Evolutionary conservation across 495 filamentous ascomycete genomes (phyloP), one percentile per base, ranked within the genome.

Genomic region (Pyrenopolyporus hunteri): DNA sequence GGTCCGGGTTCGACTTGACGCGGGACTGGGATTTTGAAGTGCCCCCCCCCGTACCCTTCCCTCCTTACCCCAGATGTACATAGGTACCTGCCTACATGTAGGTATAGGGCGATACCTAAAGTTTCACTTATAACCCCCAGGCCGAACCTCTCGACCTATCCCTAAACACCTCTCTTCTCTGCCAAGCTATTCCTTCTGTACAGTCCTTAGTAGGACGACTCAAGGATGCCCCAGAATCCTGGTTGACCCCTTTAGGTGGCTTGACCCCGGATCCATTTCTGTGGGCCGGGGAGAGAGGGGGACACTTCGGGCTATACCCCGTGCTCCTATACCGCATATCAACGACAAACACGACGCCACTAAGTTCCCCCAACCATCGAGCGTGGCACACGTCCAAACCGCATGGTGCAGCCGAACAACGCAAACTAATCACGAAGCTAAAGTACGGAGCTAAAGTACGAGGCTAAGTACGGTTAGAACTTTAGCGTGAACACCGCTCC

Each of bases 291-390:
- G 28, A n/a, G 37, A 43, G 56, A 46, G 51, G 39, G 16, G 22
- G 49, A 36, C n/a, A 13, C n/a, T 53, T 40, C 49, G n/a, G 36
- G 54, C 32, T 33, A 35, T 47, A 51, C 44, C 61, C 53, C 63
- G 47, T 64, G 53, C 47, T 39, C 48, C 47, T 14, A 46, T 60
- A 37, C 51, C 32, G 31, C 57, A 57, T 56, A 37, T 48, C 45
- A 50, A 64, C 56, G 33, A 45, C 61, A 59, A 59, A 56, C 55
- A 65, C 56, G 56, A 60, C 46, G 50, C 56, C 46, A 57, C 51
- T n/a, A 32, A 26, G n/a, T 23, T 56, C 50, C 43, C 46, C 46
- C 55, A 60, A 36, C 45, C 46, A 42, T 14, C 11, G 25, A 39
- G 39, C 25, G 40, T 37, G 8, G 14, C 22, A 31, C 25, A 63